Conservation (phyloP, 768 basidiomycete genomes). For the Clitopilus passeckerianus region DNA sequence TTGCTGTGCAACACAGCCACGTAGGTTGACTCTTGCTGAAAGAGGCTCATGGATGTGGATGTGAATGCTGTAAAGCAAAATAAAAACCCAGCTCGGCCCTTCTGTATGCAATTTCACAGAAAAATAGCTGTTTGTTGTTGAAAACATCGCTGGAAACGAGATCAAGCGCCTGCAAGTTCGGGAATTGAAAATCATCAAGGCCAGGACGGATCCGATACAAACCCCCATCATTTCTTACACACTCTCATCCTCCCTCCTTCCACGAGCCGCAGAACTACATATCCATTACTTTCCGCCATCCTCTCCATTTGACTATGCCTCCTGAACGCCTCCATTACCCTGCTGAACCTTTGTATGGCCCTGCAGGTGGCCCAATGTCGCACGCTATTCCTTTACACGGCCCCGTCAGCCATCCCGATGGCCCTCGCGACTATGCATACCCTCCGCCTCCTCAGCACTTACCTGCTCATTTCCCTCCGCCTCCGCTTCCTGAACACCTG, state of each 20-base stretch:
- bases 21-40: conserved; percentile 4
- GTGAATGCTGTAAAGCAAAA: conserved; percentile 1
- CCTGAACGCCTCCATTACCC: conserved; percentile 24
- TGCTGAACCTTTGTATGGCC: conserved; percentile 31
- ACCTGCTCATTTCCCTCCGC: conserved; percentile 27
- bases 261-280: conserved; percentile 20
- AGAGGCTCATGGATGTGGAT: conserved; percentile 3
- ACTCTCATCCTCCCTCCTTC: conserved; percentile 17
- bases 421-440: conserved; percentile 36
- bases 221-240: conserved; percentile 20
- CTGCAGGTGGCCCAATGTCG: conserved; percentile 33
- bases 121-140: neutral
- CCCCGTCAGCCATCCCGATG: conserved; percentile 37
- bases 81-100: neutral
- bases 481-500: conserved; percentile 20
- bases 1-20: conserved; percentile 40
- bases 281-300: conserved; percentile 13
- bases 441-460: conserved; percentile 31
- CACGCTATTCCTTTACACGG: conserved; percentile 38
- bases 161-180: conserved; percentile 1
- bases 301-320: conserved; percentile 29
- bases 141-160: neutral
- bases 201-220: conserved; percentile 15
- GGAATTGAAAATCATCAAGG: conserved; percentile 1
- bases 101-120: neutral